Conservation (phyloP, 2,329 filamentous ascomycete species). For the Fusarium compactum region DNA sequence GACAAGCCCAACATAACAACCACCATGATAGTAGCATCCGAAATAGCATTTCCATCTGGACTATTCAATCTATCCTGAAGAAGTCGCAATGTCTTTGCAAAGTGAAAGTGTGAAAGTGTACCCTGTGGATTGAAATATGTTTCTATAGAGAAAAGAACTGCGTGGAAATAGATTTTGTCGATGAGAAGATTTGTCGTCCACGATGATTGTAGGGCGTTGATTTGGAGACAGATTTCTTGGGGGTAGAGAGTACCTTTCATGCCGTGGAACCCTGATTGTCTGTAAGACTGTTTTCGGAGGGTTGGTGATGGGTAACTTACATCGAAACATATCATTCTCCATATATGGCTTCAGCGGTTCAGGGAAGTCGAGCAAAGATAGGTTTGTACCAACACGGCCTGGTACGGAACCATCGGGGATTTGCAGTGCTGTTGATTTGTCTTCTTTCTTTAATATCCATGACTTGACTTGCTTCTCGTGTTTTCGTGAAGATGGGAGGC, state of each 20-base stretch:
- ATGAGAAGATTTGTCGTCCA: slow-evolving; percentile 35
- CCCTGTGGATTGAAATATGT: slow-evolving; percentile 25
- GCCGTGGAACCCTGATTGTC: slow-evolving; percentile 3
- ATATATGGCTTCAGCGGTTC: slow-evolving; percentile 38
- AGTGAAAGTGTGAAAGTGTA: slow-evolving; percentile 29
- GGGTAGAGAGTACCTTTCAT: slow-evolving; percentile 37
- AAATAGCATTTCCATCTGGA: neutral
- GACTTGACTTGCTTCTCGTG: slow-evolving; percentile 2
- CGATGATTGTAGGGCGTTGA: slow-evolving; percentile 19
- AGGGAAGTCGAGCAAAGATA: slow-evolving; percentile 40
- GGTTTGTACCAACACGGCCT: slow-evolving; percentile 22
- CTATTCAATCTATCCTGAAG: slow-evolving; percentile 27
- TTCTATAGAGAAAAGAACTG: slow-evolving; percentile 28
- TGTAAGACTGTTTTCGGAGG: neutral
- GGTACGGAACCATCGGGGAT: slow-evolving; percentile 21
- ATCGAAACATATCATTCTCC: slow-evolving; percentile 29
- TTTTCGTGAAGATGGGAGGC: neutral
- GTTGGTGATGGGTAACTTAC: neutral
- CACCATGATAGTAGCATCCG: slow-evolving; percentile 40
- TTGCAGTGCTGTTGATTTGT: neutral
- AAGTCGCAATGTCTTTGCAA: slow-evolving; percentile 36
- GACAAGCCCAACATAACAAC: slow-evolving; percentile 24
- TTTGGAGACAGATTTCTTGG: slow-evolving; percentile 33
- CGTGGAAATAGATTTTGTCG: slow-evolving; percentile 38
- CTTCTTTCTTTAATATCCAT: slow-evolving; percentile 26